Evolutionary conservation across 208 protist species (phyloP), one percentile per base, ranked within the genome.

Genomic region (Leishmania gerbilli): DNA sequence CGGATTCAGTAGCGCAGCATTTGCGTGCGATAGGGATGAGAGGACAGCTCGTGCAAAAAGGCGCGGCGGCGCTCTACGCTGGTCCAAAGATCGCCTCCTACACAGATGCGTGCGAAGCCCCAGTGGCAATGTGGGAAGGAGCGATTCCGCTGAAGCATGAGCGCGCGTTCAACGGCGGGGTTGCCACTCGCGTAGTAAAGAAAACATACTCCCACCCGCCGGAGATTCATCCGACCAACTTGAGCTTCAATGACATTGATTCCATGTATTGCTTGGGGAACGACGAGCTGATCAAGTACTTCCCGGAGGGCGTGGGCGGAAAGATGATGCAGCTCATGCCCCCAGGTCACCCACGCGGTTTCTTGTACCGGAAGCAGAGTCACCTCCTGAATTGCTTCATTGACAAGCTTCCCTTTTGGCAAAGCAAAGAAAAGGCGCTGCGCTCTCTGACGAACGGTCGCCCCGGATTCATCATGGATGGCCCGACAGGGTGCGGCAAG

Each of bases 241-340:
- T 98, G 3, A 82, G 87, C 24, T 97, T 96, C 81, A 95, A 94
- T 83, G 90, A 97, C 77, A 90, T 98, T 67, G 91, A 97, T 79
- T 94, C 92, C 49, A 95, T 98, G 90, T 98, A 98, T 80, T 97
- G 95, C 81, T 88, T 98, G 56, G 91, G 93, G 34, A 97, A 98
- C 79, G 93, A 96, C 75, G 93, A 97, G 65, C 87, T 98, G 31
- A 88, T 94, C 11, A 80, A 82, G 65, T 94, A 90, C 79, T 98
- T 96, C 76, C 95, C 94, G 27, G 94, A 98, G 80, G 95, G 95
- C 15, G 84, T 98, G 8, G 93, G 94, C 21, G 95, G 95, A 3
- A 96, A 96, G 78, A 90, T 98, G 42, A 93, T 95, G 92, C 94
- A 98, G 85, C 79, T 95, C 79, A 97, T 98, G 94, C 93, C 94